Base-by-base conservation (phyloP, 129 eudicot species). In the Chrysanthemum seticuspe region DNA sequence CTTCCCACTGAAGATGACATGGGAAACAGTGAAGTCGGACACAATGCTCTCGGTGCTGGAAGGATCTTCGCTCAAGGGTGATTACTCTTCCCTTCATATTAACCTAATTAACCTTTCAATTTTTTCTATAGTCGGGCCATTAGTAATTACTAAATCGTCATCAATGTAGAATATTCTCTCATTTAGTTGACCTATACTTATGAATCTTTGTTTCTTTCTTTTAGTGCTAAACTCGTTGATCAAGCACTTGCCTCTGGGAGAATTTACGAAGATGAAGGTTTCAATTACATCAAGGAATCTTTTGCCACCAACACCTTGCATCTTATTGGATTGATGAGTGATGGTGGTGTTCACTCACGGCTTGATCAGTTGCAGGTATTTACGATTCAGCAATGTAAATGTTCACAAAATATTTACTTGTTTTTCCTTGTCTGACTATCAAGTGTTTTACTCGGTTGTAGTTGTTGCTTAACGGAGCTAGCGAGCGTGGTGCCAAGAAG, bases 21-120 rank as follows among this genome's bases (percentile, higher is more conserved):
- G 97, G 97, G 97, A 8, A 91, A 91, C 83, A 91, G 97, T 84
- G 97, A 91, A 80, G 97, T 88, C 21, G 97, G 97, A 48, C 97
- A 91, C 78, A 91, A 91, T 80, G 97, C 97, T 75, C 89, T 91
- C 80, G 97, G 97, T 72, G 97, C 97, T 70, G 97, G 97, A 60
- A 68, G 96, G 70, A 91, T 91, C 62, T 91, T 23, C 79, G 97
- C 97, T 70, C 97, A 91, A 86, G 97, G 97, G 97, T 91, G 65
- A 67, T 57, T 40, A 62, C 67, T n/a, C 55, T 58, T 23, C 25
- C 62, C 53, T 71, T 50, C 25, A 11, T 56, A 36, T 52, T 3
- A 61, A 45, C 50, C 56, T 36, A 51, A 51, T 52, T 51, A 31
- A 49, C 57, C 16, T 4, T 13, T 62, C 50, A 45, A 27, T 54